Conservation (phyloP, 257 asterid genomes). For the Salvia miltiorrhiza region DNA sequence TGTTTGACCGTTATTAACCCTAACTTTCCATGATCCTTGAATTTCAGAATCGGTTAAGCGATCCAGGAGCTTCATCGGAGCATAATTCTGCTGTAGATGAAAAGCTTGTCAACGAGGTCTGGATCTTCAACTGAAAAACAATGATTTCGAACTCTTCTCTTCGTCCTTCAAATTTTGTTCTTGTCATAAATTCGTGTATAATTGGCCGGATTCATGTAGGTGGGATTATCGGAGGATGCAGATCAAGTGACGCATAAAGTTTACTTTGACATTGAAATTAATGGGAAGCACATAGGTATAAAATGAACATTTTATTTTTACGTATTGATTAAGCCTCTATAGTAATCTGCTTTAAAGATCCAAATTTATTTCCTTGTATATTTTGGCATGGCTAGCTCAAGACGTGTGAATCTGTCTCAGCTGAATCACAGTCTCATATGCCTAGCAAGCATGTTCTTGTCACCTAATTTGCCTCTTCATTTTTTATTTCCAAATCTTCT, state of each 20-base stretch:
- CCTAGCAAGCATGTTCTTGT: neutral
- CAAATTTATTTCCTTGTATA: neutral
- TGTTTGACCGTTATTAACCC: neutral
- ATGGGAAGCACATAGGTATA: conserved; percentile 61
- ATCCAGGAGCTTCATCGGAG: conserved; percentile 39
- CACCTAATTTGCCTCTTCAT: neutral
- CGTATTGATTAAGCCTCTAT: too few relatives aligned
- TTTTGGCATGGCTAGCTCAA: neutral
- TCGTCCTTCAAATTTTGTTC: neutral
- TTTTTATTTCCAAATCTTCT: neutral
- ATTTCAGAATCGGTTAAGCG: conserved; percentile 62
- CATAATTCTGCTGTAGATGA: conserved; percentile 24
- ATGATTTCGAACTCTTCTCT: neutral
- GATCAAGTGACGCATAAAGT: conserved; percentile 73
- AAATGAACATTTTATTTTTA: neutral
- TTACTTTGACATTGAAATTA: conserved; percentile 71
- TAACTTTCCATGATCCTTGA: neutral
- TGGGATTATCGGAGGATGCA: conserved; percentile 32
- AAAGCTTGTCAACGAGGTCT: conserved; percentile 40
- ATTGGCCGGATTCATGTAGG: conserved; percentile 32
- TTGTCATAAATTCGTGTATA: neutral
- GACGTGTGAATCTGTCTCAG: neutral
- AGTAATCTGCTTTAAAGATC: neutral
- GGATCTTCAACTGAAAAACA: neutral
- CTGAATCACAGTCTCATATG: neutral